phyloP scores from a whole-genome alignment of 78 protist genomes.

The Emiliania huxleyi region DNA sequence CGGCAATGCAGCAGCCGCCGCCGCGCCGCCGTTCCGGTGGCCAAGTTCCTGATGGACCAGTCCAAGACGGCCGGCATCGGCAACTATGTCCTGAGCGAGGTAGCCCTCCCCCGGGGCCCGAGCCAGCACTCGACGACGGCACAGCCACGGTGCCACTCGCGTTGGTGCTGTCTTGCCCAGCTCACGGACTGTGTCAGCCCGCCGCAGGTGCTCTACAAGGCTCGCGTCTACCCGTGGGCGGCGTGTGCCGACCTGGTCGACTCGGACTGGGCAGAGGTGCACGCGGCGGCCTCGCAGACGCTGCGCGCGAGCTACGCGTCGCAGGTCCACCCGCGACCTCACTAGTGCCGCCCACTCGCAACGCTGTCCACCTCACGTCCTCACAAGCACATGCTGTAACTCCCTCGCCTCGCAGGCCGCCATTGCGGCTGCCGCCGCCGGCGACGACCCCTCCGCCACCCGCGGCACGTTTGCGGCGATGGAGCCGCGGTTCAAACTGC shows the following conservation, averaged over 20 bases:
- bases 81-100: constrained; percentile 5
- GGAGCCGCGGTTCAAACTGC: background rate
- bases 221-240: background rate
- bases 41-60: constrained; percentile 29
- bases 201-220: background rate
- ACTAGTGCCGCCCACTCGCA: too few species aligned
- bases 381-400: too few species aligned
- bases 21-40: background rate
- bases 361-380: too few species aligned
- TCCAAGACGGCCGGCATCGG: background rate
- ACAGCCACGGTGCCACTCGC: too few species aligned
- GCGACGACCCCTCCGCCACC: background rate
- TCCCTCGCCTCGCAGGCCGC: too few species aligned
- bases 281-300: background rate
- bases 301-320: background rate
- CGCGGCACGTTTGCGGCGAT: background rate
- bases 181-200: too few species aligned
- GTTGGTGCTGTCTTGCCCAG: too few species aligned
- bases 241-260: background rate
- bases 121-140: too few species aligned
- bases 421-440: background rate
- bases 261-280: background rate
- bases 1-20: background rate
- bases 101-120: too few species aligned
- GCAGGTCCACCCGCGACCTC: background rate